Conservation (phyloP, 2,329 filamentous ascomycete species). For the Exophiala xenobiotica region DNA sequence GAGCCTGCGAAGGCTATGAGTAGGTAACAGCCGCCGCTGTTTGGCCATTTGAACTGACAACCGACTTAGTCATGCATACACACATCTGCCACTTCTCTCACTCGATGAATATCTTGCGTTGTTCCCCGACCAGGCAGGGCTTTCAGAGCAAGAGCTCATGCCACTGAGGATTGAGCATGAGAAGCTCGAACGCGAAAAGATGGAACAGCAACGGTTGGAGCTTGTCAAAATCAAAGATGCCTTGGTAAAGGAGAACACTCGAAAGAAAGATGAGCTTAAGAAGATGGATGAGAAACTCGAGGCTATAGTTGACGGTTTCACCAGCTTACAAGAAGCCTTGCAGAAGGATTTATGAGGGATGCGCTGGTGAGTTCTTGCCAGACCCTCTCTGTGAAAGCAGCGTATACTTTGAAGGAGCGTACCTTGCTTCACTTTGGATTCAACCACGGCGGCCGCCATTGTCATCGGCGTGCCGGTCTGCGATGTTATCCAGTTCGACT, state of each 20-base stretch:
- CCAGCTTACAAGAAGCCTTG: constrained; percentile 26
- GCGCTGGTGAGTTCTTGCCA: background rate
- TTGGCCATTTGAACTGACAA: constrained; percentile 20
- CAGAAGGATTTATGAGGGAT: constrained; percentile 25
- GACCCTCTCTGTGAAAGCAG: background rate
- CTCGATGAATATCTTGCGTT: constrained; percentile 75
- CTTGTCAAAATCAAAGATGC: constrained; percentile 70
- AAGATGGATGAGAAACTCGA: constrained; percentile 90
- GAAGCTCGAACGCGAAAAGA: constrained; percentile 73
- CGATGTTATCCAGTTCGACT: too few species aligned
- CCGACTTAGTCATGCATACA: constrained; percentile 73
- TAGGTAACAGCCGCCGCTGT: constrained; percentile 49
- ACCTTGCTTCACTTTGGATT: background rate
- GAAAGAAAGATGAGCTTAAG: constrained; percentile 86
- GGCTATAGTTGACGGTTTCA: constrained; percentile 74
- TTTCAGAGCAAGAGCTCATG: constrained; percentile 79
- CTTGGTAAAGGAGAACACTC: constrained; percentile 76
- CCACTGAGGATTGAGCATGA: constrained; percentile 89
- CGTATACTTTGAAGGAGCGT: too few species aligned
- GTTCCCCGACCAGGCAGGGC: constrained; percentile 71
- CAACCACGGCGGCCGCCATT: background rate
- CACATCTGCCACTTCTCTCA: constrained; percentile 78
- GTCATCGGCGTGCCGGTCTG: background rate
- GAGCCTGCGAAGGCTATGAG: constrained; percentile 88
- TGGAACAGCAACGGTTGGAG: constrained; percentile 81